Conservation (phyloP, 768 basidiomycete species). For the Xerocomellus intermedius region DNA sequence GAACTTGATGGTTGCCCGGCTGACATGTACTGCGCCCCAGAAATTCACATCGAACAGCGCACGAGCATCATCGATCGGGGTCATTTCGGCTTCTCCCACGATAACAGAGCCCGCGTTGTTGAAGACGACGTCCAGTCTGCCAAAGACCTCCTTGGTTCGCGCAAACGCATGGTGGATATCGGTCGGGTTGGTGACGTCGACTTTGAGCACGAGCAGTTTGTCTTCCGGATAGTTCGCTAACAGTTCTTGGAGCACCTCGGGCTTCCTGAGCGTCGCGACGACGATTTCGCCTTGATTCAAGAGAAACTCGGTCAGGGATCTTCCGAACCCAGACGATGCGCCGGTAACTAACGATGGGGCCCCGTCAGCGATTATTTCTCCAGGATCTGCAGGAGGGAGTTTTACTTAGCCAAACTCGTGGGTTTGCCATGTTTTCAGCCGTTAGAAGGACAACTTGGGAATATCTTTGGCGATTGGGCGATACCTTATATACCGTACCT, state of each 20-base stretch:
- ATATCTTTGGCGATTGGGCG: neutral
- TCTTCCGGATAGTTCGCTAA: constrained; percentile 1
- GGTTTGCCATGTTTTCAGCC: neutral
- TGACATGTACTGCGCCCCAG: constrained; percentile 30
- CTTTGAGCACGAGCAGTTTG: constrained; percentile 13
- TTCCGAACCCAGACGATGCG: constrained; percentile 41
- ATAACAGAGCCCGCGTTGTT: constrained; percentile 19
- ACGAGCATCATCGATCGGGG: constrained; percentile 15
- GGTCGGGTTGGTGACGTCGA: constrained; percentile 13
- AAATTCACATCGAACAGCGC: constrained; percentile 29
- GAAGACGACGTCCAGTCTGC: constrained; percentile 19
- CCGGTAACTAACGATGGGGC: constrained; percentile 35
- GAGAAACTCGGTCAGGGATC: constrained; percentile 28
- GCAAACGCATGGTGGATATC: constrained; percentile 14
- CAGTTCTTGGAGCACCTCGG: constrained; percentile 21
- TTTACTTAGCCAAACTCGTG: constrained; percentile 14
- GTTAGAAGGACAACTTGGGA: neutral
- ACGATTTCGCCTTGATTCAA: constrained; percentile 37
- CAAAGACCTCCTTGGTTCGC: constrained; percentile 5
- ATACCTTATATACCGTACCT: neutral
- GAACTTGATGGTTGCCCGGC: constrained; percentile 24
- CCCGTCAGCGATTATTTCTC: neutral
- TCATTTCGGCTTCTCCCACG: constrained; percentile 26
- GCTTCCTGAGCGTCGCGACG: constrained; percentile 43
- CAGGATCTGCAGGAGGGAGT: neutral